Percentiles rank a stretch among this genome's conserved stretches.
These are phyloP conservation scores for Eimeria acervulina DNA, from an alignment of 169 alveolate genomes.

Conservation along the genomic window DNA sequence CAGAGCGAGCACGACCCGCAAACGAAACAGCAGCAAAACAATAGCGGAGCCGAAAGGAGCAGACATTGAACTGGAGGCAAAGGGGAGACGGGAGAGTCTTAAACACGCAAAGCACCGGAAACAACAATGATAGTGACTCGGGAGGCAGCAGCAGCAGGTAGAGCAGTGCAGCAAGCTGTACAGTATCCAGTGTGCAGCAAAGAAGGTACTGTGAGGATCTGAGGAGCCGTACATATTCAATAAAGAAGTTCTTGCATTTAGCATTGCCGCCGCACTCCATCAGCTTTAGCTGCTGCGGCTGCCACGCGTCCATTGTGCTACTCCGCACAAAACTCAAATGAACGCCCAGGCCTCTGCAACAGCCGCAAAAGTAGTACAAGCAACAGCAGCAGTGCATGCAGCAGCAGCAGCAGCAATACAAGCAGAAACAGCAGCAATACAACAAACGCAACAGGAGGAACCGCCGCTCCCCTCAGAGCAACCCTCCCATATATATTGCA, in stretches of 20 bases:
- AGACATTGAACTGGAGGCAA: background rate
- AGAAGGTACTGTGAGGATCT: background rate
- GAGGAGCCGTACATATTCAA: slow-evolving; percentile 77
- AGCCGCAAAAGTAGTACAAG: background rate
- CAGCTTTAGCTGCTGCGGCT: slow-evolving; percentile 91
- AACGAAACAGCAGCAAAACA: background rate
- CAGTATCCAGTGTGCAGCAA: background rate
- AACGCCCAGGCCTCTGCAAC: slow-evolving; percentile 95
- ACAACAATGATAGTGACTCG: background rate
- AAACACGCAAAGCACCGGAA: background rate
- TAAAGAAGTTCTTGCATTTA: slow-evolving; percentile 80
- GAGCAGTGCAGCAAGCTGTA: background rate
- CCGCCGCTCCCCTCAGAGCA: background rate
- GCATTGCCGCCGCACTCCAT: slow-evolving; percentile 86
- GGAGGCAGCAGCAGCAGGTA: background rate
- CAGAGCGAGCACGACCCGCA: background rate
- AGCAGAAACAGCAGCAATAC: background rate
- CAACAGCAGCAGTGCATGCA: background rate
- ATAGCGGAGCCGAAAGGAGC: background rate
- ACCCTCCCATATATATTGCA: too few species aligned
- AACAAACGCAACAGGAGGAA: background rate
- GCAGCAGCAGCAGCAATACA: background rate
- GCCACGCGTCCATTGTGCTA: slow-evolving; percentile 94
- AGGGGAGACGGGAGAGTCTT: too few species aligned
- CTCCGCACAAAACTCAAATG: slow-evolving; percentile 97